phyloP scores from a whole-genome alignment of 2,329 filamentous ascomycete genomes.

The Leptographium galeiforme region DNA sequence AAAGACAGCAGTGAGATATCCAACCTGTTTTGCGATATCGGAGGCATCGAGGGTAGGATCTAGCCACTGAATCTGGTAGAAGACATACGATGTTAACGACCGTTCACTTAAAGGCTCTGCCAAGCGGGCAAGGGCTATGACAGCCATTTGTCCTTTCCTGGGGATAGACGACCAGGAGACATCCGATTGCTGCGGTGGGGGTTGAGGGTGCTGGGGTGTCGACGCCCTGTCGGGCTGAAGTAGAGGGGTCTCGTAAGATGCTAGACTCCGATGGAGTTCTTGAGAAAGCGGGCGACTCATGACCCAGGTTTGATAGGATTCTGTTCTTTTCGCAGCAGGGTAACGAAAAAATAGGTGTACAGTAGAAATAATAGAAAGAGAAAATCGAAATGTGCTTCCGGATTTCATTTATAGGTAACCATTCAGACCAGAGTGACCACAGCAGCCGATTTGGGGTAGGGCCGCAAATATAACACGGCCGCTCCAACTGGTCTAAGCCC shows the following conservation, averaged over 20 bases:
- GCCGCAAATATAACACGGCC: too few species aligned
- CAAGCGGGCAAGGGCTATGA: not conserved
- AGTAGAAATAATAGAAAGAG: too few species aligned
- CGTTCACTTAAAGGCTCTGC: not conserved
- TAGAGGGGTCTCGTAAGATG: not conserved
- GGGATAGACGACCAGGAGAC: not conserved
- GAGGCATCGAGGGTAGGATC: not conserved
- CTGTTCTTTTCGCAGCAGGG: not conserved
- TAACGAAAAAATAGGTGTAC: not conserved
- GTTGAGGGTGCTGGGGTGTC: too few species aligned
- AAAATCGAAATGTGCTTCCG: too few species aligned
- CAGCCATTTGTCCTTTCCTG: not conserved
- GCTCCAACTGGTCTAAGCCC: too few species aligned
- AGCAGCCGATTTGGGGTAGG: too few species aligned
- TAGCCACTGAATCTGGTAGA: slow-evolving; percentile 1
- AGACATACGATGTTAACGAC: not conserved
- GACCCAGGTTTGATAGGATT: not conserved
- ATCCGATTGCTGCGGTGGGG: not conserved
- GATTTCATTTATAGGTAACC: too few species aligned
- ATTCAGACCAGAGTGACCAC: too few species aligned
- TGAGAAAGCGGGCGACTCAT: not conserved
- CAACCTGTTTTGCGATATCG: not conserved
- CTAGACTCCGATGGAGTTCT: not conserved
- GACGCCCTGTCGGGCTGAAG: not conserved
- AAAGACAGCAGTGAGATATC: not conserved